These are phyloP conservation scores for Schizothecium vesticola DNA, from an alignment of 495 filamentous ascomycete genomes.

Conservation along the genomic window DNA sequence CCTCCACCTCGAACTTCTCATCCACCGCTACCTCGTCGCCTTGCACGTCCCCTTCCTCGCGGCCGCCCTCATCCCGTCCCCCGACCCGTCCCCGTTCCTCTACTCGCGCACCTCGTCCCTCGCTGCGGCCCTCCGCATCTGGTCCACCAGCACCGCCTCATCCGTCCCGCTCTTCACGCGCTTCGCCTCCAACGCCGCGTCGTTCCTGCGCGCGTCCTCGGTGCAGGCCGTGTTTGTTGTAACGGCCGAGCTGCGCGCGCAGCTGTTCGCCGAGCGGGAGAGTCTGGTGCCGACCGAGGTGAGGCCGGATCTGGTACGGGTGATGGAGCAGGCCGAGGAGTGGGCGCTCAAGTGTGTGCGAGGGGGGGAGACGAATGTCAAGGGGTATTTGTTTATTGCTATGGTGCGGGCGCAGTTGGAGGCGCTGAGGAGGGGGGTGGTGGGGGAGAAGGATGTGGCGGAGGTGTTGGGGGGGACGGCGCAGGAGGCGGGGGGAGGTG, in stretches of 20 bases:
- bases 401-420: slow-evolving; percentile 23
- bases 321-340: slow-evolving; percentile 41
- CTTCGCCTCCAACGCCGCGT: neutral
- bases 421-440: slow-evolving; percentile 11
- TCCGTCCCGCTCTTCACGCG: slow-evolving; percentile 3
- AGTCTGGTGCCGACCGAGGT: slow-evolving; percentile 35
- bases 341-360: slow-evolving; percentile 41
- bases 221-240: slow-evolving; percentile 42
- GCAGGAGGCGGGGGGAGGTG: neutral
- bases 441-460: neutral
- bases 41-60: slow-evolving; percentile 48
- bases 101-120: neutral
- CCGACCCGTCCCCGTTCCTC: slow-evolving; percentile 8
- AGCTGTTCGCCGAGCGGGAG: slow-evolving; percentile 46
- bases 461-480: neutral
- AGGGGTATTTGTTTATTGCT: slow-evolving; percentile 44
- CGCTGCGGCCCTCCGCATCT: neutral
- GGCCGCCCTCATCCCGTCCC: slow-evolving; percentile 27
- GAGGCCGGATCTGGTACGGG: slow-evolving; percentile 43
- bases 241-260: slow-evolving; percentile 42
- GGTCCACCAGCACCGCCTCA: neutral
- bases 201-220: slow-evolving; percentile 29
- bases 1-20: slow-evolving; percentile 38
- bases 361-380: slow-evolving; percentile 54
- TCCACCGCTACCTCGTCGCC: slow-evolving; percentile 41